Evolutionary conservation across 1,139 yeast genomes (phyloP), one percentile per base, ranked within the genome.

Genomic region (Scheffersomyces stambukii): DNA sequence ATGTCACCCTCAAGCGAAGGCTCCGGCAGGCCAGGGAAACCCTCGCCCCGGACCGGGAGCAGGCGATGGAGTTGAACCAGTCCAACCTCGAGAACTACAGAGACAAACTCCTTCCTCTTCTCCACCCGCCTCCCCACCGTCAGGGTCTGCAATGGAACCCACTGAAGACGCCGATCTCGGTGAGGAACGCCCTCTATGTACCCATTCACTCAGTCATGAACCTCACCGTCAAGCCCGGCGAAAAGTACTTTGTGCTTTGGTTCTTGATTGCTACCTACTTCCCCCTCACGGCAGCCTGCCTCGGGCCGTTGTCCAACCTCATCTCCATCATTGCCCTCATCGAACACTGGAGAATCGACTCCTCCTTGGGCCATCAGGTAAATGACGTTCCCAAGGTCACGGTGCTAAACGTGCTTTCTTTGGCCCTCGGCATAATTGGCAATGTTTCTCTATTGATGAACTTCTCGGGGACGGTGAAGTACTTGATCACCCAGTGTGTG

Each of bases 271-370:
- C 86, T 2, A 69, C 81, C 4, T 76, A 76, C 42, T 69, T 83
- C 42, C 95, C 95, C 0, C 66, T 84, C 10, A 50, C 80, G 3
- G 77, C 88, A 0, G 88, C 93, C 1, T 81, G 89, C 42, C 45
- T 80, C 22, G 93, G 93, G 0, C 94, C 95, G 0, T 46, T 84
- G 18, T 79, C 89, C 4, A 83, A 83, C 42, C 70, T 82, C 67
- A 68, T 78, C 23, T 79, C 89, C 0, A 60, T 82, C 5, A 75
- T 81, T 2, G 83, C 89, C 1, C 63, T 82, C n/a, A 76, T 79
- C 0, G 81, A 81, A 35, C 67, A 70, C 29, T 84, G 95, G 95
- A 59, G 82, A 35, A 33, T 52, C 4, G 53, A 55, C 11, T 40
- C 37, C 1, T 30, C 19, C 3, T 48, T 60, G 1, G 59, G 53